A percentile compares a stretch with the other conserved stretches of the same genome.
phyloP scores from a whole-genome alignment of 495 filamentous ascomycete genomes.

The Friedmanniomyces simplex region DNA sequence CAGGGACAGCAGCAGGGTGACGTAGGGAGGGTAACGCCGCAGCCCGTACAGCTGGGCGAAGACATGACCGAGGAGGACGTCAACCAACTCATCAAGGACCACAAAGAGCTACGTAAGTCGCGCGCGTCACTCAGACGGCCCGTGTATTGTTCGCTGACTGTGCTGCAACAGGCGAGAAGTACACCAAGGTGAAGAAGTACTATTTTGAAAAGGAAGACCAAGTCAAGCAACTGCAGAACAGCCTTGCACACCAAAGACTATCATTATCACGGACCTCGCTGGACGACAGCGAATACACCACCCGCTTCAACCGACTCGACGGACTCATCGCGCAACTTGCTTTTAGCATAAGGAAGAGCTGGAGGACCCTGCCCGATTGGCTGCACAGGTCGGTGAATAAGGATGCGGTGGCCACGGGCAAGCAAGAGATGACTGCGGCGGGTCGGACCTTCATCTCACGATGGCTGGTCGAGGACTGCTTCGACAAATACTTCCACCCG shows the following conservation, averaged over 20 bases:
- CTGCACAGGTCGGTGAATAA: slow-evolving; percentile 65
- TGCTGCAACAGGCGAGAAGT: slow-evolving; percentile 62
- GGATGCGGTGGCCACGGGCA: slow-evolving; percentile 69
- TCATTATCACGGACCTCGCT: slow-evolving; percentile 89
- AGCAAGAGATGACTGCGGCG: slow-evolving; percentile 93
- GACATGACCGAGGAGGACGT: slow-evolving; percentile 34
- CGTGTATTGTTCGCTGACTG: not conserved
- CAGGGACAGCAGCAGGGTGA: slow-evolving; percentile 16
- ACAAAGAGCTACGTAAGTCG: slow-evolving; percentile 33
- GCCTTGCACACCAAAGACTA: slow-evolving; percentile 87
- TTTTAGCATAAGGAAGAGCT: slow-evolving; percentile 90
- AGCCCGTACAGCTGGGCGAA: slow-evolving; percentile 22
- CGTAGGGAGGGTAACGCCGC: slow-evolving; percentile 30
- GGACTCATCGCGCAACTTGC: slow-evolving; percentile 90
- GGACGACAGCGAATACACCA: slow-evolving; percentile 90
- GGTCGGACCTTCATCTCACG: slow-evolving; percentile 82
- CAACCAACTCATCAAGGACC: slow-evolving; percentile 30
- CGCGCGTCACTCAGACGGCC: not conserved
- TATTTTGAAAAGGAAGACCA: slow-evolving; percentile 94
- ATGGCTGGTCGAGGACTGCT: slow-evolving; percentile 87
- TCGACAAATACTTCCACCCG: slow-evolving; percentile 87
- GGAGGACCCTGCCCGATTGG: slow-evolving; percentile 72
- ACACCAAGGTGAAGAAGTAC: slow-evolving; percentile 92
- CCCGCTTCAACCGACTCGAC: slow-evolving; percentile 82
- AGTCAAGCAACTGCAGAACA: slow-evolving; percentile 92